These are phyloP conservation scores for Salvia rosmarinus DNA, from an alignment of 257 asterid species.

Conservation along the genomic window DNA sequence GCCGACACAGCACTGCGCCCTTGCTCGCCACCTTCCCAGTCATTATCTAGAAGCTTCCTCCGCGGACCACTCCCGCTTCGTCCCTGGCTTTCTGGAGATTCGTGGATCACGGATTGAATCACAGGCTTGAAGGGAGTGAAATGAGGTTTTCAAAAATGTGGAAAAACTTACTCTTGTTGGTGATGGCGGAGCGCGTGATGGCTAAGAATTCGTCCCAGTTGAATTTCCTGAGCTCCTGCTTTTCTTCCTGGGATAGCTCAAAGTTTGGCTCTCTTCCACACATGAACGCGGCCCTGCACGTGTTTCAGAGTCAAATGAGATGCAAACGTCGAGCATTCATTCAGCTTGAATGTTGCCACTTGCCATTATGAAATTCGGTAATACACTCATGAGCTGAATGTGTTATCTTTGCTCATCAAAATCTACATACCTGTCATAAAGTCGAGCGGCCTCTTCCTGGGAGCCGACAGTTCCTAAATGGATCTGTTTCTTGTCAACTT, in stretches of 20 bases:
- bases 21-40: constrained; percentile 60
- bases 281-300: constrained; percentile 92
- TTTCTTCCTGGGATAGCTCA: constrained; percentile 81
- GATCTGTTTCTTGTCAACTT: constrained; percentile 94
- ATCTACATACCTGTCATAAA: constrained; percentile 71
- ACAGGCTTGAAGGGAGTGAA: constrained; percentile 9
- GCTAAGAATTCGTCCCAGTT: constrained; percentile 86
- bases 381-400: neutral
- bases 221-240: constrained; percentile 67
- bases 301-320: neutral
- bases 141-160: neutral
- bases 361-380: neutral
- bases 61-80: constrained; percentile 47
- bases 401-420: neutral
- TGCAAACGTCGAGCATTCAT: neutral
- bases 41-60: constrained; percentile 46
- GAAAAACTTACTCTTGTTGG: constrained; percentile 61
- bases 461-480: constrained; percentile 95
- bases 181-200: constrained; percentile 79
- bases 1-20: constrained; percentile 50
- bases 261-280: constrained; percentile 98
- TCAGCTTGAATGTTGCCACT: neutral
- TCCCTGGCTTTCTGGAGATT: constrained; percentile 61
- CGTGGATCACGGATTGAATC: neutral
- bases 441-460: constrained; percentile 92